phyloP scores from a whole-genome alignment of 345 rosid species.

The Rhodomyrtus tomentosa region DNA sequence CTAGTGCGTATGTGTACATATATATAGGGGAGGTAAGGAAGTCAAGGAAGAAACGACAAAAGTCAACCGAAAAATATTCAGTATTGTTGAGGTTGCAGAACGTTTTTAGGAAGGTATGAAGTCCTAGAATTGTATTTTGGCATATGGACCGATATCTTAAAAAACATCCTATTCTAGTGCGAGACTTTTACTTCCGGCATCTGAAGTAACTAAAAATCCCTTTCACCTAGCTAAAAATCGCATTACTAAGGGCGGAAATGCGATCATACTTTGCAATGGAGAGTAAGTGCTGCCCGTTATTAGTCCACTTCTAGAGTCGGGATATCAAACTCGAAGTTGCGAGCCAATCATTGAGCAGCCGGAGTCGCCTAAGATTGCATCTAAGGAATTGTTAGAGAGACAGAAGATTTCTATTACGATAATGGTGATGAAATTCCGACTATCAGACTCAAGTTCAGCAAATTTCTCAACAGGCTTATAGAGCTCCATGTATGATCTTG shows the following conservation, averaged over 20 bases:
- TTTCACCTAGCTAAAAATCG: not conserved
- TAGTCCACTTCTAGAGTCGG: not conserved
- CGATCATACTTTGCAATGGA: not conserved
- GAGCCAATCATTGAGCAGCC: conserved; percentile 61
- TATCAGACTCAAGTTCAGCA: conserved; percentile 21
- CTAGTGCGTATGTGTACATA: no score
- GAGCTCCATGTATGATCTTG: conserved; percentile 7
- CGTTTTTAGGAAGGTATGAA: no score
- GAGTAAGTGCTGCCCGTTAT: not conserved
- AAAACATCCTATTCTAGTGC: not conserved
- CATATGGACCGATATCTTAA: not conserved
- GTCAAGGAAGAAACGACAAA: no score
- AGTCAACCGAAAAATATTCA: no score
- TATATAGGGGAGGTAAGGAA: no score
- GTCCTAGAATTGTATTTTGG: not conserved
- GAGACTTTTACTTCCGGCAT: not conserved
- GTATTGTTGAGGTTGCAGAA: no score
- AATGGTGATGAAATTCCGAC: conserved; percentile 34
- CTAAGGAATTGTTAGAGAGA: not conserved
- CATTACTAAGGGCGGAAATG: not conserved
- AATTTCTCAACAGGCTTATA: conserved; percentile 17
- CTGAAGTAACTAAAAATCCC: not conserved
- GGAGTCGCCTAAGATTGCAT: conserved; percentile 21
- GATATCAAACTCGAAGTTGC: not conserved
- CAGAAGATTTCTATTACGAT: conserved; percentile 20